A percentile compares a stretch with the other conserved stretches of the same genome.
phyloP scores from a whole-genome alignment of 2,329 filamentous ascomycete genomes.

The Penicillium brevicompactum region DNA sequence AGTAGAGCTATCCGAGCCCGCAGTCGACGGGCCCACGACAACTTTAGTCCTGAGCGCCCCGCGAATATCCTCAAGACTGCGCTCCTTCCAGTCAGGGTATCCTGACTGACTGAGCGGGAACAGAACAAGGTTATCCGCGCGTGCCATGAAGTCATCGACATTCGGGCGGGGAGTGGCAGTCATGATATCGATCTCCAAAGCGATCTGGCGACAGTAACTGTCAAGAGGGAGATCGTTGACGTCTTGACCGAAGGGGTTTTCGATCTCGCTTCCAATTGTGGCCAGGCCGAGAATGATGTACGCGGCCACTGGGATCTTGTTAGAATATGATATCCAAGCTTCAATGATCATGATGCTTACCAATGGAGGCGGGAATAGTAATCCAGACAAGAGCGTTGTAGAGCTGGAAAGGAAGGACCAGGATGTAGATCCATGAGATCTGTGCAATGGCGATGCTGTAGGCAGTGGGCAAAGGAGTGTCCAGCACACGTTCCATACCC shows the following conservation, averaged over 20 bases:
- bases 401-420: conserved; percentile 81
- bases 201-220: conserved; percentile 73
- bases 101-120: conserved; percentile 47
- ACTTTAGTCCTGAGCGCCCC: conserved; percentile 44
- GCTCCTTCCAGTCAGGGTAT: conserved; percentile 52
- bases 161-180: conserved; percentile 59
- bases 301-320: conserved; percentile 52
- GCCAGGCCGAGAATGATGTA: conserved; percentile 83
- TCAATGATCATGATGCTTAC: conserved; percentile 22
- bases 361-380: conserved; percentile 74
- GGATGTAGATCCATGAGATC: conserved; percentile 82
- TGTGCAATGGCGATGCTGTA: conserved; percentile 84
- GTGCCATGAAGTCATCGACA: conserved; percentile 50
- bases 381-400: conserved; percentile 66
- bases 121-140: conserved; percentile 40
- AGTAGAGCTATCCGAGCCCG: conserved; percentile 26
- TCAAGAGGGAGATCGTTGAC: conserved; percentile 82
- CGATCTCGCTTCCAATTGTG: conserved; percentile 77
- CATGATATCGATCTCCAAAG: conserved; percentile 73
- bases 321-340: neutral
- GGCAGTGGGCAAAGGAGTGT: conserved; percentile 78
- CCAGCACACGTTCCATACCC: conserved; percentile 75
- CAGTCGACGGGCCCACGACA: conserved; percentile 16
- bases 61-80: conserved; percentile 51
- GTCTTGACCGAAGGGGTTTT: conserved; percentile 82